Base-by-base conservation (phyloP, 2,329 filamentous ascomycete species). In the Hirsutella rhossiliensis region DNA sequence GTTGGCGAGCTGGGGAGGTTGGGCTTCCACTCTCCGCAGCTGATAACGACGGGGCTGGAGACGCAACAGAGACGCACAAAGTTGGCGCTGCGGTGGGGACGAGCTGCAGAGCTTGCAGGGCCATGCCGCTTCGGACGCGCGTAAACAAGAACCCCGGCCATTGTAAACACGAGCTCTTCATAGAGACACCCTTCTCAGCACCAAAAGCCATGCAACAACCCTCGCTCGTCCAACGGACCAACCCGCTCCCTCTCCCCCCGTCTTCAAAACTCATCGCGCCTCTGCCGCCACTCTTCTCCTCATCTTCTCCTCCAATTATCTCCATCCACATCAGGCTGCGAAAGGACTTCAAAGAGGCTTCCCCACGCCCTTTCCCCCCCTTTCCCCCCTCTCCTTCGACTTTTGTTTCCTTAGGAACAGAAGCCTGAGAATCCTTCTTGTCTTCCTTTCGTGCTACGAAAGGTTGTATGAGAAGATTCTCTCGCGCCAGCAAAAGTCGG, bases 401-500 rank as follows among this genome's bases (percentile, higher is more conserved):
- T 68, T 71, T 73, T 72, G 68, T 69, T 70, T 70, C 65, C 68
- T 63, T 60, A 69, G 67, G 67, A 71, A 72, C 68, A 75, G 72
- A 73, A 78, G 75, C 74, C 72, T 76, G 73, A 76, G 73, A 69
- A 73, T 68, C 67, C 67, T 79, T 80, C 75, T 80, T 79, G 69
- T 76, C 75, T 73, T 79, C 76, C 76, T 80, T 79, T 80, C 76
- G 76, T 66, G 53, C 66, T 64, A 79, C 79, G 77, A 56, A 64
- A 67, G 65, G 64, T 67, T 67, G 65, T 61, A 64, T 66, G 78
- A 86, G 82, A 82, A 80, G 75, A 76, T 78, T 69, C 66, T 73
- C 70, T 68, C 64, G 69, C 80, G 72, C 71, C 68, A 67, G 66
- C 58, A 81, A 80, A 84, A 82, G 81, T 84, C 84, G 87, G 75